A percentile compares a stretch with the other conserved stretches of the same genome.
These are phyloP conservation scores for Capsicum rhomboideum DNA, from an alignment of 257 asterid species.

Conservation along the genomic window DNA sequence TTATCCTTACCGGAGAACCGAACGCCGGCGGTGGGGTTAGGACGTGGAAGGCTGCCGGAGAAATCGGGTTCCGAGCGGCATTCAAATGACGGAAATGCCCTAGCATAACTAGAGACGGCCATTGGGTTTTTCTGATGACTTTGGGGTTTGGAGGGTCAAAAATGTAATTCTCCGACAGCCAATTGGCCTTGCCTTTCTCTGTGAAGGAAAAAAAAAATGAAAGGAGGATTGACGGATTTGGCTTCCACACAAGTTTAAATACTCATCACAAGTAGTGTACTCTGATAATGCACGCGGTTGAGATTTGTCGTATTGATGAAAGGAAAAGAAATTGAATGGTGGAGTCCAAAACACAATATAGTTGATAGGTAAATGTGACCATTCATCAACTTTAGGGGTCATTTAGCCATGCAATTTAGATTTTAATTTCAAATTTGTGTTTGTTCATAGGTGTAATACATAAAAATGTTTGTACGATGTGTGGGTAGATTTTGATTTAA, in stretches of 20 bases:
- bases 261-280: neutral
- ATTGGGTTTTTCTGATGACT: conserved; percentile 14
- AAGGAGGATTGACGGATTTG: neutral
- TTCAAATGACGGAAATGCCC: conserved; percentile 58
- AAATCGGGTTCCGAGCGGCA: conserved; percentile 85
- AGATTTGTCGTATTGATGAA: neutral
- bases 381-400: neutral
- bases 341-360: neutral
- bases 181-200: neutral
- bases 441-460: too few relatives aligned
- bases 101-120: conserved; percentile 74
- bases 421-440: too few relatives aligned
- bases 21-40: conserved; percentile 37
- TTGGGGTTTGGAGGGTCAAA: neutral
- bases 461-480: too few relatives aligned
- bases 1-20: conserved; percentile 22
- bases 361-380: neutral
- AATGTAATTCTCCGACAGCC: neutral
- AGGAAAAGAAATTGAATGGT: neutral
- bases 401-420: neutral
- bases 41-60: conserved; percentile 29
- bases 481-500: too few relatives aligned
- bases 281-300: neutral
- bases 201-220: neutral
- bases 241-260: neutral